Conservation (phyloP, 2,329 filamentous ascomycete genomes). For the Alternaria dauci region DNA sequence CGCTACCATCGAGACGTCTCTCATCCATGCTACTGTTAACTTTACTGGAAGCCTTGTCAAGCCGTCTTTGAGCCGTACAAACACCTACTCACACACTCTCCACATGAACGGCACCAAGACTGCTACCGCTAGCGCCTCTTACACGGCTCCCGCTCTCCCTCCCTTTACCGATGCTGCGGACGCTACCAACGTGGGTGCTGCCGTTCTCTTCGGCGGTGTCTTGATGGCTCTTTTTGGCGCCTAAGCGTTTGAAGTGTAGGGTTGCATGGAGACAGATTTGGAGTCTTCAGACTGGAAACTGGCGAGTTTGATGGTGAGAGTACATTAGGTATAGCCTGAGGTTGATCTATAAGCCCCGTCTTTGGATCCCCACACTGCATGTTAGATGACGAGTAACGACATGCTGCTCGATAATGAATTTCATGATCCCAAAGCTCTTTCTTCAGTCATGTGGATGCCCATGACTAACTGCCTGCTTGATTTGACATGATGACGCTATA, state of each 20-base stretch:
- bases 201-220: slow-evolving; percentile 8
- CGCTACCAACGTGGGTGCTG: slow-evolving; percentile 7
- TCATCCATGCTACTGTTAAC: background rate
- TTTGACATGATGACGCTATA: background rate
- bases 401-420: background rate
- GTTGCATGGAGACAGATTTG: background rate
- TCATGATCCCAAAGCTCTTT: slow-evolving; percentile 6
- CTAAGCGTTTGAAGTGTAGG: background rate
- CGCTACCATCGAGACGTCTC: background rate
- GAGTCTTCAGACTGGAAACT: background rate
- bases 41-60: background rate
- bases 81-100: background rate
- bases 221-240: slow-evolving; percentile 11
- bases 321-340: background rate
- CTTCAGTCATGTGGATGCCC: background rate
- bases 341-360: background rate
- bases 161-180: slow-evolving; percentile 13
- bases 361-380: background rate
- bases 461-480: background rate
- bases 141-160: background rate
- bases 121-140: slow-evolving; percentile 1
- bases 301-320: background rate
- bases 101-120: slow-evolving; percentile 3
- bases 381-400: background rate
- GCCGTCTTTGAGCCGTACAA: background rate